phyloP scores from a whole-genome alignment of 371 early-diverging fungal species.

The Blakeslea trispora region DNA sequence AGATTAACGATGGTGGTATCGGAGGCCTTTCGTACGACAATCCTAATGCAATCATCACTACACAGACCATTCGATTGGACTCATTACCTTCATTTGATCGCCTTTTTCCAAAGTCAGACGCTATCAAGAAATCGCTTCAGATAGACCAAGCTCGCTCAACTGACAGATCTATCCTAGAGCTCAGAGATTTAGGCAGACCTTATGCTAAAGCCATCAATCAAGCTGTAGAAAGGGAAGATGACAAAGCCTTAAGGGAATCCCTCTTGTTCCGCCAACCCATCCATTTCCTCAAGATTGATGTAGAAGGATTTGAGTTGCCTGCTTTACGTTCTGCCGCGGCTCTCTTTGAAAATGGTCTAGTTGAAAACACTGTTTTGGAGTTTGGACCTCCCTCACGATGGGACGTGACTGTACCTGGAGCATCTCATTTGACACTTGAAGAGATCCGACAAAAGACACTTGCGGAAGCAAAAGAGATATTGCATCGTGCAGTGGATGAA shows the following conservation, averaged over 20 bases:
- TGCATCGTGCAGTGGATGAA: slow-evolving; percentile 29
- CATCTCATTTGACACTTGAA: slow-evolving; percentile 5
- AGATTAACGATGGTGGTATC: slow-evolving; percentile 46
- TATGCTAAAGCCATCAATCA: slow-evolving; percentile 29
- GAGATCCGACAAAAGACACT: slow-evolving; percentile 29
- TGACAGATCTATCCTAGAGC: slow-evolving; percentile 24
- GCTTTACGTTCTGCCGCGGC: slow-evolving; percentile 41
- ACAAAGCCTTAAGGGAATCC: slow-evolving; percentile 15
- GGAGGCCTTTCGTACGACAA: slow-evolving; percentile 38
- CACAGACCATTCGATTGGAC: slow-evolving; percentile 50
- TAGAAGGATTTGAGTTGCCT: slow-evolving; percentile 50
- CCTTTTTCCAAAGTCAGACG: slow-evolving; percentile 26
- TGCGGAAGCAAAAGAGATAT: slow-evolving; percentile 26
- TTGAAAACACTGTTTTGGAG: slow-evolving; percentile 46
- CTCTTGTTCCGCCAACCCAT: slow-evolving; percentile 42
- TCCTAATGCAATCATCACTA: slow-evolving; percentile 29
- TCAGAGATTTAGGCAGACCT: slow-evolving; percentile 29
- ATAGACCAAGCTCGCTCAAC: slow-evolving; percentile 7
- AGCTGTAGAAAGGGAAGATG: slow-evolving; percentile 1
- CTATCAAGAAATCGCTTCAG: slow-evolving; percentile 4
- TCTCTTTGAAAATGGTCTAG: slow-evolving; percentile 39
- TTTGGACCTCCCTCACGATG: slow-evolving; percentile 51
- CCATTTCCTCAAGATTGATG: slow-evolving; percentile 53
- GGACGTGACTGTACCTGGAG: slow-evolving; percentile 39
- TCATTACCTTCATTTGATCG: slow-evolving; percentile 34